Conservation (phyloP, 768 basidiomycete species). For the Boletus rufocinnamomeus region DNA sequence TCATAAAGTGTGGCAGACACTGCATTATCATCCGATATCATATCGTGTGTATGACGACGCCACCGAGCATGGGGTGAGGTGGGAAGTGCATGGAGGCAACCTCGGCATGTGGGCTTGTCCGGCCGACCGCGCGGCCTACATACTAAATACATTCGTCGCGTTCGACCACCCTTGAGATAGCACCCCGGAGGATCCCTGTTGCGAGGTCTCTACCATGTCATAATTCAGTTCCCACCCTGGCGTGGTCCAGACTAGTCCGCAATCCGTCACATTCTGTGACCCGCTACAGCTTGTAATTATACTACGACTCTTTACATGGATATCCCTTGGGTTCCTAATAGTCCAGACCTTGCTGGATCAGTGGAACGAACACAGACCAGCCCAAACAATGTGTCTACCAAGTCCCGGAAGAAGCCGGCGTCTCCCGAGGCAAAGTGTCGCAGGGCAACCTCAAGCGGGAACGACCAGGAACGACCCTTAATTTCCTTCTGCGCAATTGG, state of each 20-base stretch:
- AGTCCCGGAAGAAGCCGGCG: not conserved
- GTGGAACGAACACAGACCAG: not conserved
- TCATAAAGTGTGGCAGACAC: conserved; percentile 2
- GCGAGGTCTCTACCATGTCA: not conserved
- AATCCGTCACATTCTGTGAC: too few species aligned
- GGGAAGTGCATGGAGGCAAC: not conserved
- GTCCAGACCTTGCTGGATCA: not conserved
- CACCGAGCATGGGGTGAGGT: not conserved
- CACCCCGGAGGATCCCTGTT: not conserved
- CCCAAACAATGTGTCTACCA: not conserved
- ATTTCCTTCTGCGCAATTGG: not conserved
- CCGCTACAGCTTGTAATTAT: not conserved
- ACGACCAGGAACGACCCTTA: not conserved
- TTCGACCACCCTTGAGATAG: conserved; percentile 3
- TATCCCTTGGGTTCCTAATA: not conserved
- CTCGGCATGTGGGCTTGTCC: not conserved
- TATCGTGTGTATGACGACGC: not conserved
- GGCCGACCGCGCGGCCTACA: not conserved
- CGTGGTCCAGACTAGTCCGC: not conserved
- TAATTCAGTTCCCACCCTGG: conserved; percentile 4
- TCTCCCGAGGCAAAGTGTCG: not conserved
- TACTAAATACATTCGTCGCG: not conserved
- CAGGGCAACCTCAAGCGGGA: not conserved
- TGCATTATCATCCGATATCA: not conserved
- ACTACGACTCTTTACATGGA: not conserved